These are phyloP conservation scores for button mushroom (Agaricus bisporus) DNA, from an alignment of 768 basidiomycete species.

Conservation along the genomic window DNA sequence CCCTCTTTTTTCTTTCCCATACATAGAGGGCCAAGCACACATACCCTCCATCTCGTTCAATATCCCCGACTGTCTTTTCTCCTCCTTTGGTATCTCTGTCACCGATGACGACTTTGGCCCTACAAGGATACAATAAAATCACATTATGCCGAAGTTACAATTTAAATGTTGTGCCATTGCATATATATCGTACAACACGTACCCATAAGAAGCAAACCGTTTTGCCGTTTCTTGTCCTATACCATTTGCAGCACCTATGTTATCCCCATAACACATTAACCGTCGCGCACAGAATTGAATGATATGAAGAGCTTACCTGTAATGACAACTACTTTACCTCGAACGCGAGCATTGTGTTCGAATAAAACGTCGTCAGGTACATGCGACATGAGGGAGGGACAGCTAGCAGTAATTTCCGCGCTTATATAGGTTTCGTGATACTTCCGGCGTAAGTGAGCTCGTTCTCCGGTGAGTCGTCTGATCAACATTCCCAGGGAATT, in stretches of 20 bases:
- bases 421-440: no score
- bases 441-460: no score
- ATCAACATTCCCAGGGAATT: no score
- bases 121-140: slow-evolving; percentile 15
- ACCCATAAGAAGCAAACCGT: slow-evolving; percentile 49
- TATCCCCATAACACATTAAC: neutral
- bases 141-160: neutral
- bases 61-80: slow-evolving; percentile 33
- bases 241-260: slow-evolving; percentile 42
- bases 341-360: slow-evolving; percentile 31
- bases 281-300: neutral
- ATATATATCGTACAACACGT: slow-evolving; percentile 9
- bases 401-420: no score
- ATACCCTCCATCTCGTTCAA: slow-evolving; percentile 38
- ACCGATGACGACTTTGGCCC: slow-evolving; percentile 50
- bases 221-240: slow-evolving; percentile 48
- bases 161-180: neutral
- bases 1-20: no score
- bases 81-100: slow-evolving; percentile 39
- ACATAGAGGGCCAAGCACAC: slow-evolving; percentile 10
- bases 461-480: no score
- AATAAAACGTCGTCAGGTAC: slow-evolving; percentile 43
- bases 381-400: slow-evolving; percentile 27
- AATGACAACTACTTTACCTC: slow-evolving; percentile 44
- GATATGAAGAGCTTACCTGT: slow-evolving; percentile 32